A percentile compares a stretch with the other conserved stretches of the same genome.
Conservation (phyloP, 805 yeast species). For the Hanseniaspora osmophila region DNA sequence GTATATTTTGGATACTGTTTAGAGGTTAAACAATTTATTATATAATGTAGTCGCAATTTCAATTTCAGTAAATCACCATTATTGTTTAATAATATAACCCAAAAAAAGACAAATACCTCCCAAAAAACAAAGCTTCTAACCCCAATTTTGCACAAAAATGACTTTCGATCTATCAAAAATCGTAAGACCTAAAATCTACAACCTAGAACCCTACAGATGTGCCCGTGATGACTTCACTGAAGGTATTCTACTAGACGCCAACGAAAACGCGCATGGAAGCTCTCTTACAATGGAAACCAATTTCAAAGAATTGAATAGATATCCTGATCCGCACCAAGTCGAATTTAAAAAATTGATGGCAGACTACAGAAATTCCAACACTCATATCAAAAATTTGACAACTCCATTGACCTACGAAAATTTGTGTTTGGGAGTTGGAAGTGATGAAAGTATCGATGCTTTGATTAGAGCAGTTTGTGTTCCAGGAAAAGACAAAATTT, state of each 20-base stretch:
- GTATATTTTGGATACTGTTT: too few relatives aligned
- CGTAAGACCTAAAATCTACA: conserved; percentile 73
- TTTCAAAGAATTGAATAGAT: conserved; percentile 65
- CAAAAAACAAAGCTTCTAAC: not conserved
- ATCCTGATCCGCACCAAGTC: conserved; percentile 92
- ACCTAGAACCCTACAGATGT: conserved; percentile 83
- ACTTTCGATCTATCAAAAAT: conserved; percentile 23
- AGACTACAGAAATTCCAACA: conserved; percentile 45
- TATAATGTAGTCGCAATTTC: too few relatives aligned
- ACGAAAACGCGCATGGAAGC: conserved; percentile 91
- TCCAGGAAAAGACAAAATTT: conserved; percentile 71
- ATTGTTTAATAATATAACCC: not conserved
- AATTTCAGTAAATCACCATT: too few relatives aligned
- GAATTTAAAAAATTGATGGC: conserved; percentile 60
- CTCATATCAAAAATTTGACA: conserved; percentile 9
- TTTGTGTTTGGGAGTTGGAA: conserved; percentile 88
- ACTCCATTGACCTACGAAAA: conserved; percentile 42
- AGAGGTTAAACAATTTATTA: too few relatives aligned
- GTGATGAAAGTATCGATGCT: conserved; percentile 90
- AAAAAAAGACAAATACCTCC: not conserved
- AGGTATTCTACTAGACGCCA: conserved; percentile 86
- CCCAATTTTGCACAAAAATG: too few relatives aligned
- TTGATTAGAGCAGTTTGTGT: conserved; percentile 69
- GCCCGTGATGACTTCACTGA: conserved; percentile 90
- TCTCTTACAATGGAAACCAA: conserved; percentile 35